phyloP scores from a whole-genome alignment of 2,329 filamentous ascomycete genomes.

The Colletotrichum orchidophilum region DNA sequence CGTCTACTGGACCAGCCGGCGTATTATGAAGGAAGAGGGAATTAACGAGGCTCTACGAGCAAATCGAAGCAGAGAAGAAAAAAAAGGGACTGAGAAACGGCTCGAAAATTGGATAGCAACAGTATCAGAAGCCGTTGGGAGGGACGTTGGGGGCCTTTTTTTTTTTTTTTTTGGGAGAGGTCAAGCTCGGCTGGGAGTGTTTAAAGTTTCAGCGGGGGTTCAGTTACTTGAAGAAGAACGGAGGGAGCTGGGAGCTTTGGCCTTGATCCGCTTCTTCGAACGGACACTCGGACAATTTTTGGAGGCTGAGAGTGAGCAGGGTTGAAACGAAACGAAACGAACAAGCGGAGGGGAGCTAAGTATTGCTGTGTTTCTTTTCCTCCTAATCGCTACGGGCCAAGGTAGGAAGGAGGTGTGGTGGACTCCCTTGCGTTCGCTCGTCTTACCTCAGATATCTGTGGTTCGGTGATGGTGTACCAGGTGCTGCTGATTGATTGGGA shows the following conservation, averaged over 20 bases:
- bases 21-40: not conserved
- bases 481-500: not conserved
- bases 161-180: not conserved
- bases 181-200: not conserved
- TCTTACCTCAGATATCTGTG: not conserved
- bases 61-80: not conserved
- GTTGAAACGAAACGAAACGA: slow-evolving; percentile 12
- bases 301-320: not conserved
- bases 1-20: not conserved
- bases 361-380: not conserved
- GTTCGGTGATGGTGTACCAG: not conserved
- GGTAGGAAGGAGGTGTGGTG: not conserved
- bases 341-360: not conserved
- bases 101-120: not conserved
- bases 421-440: not conserved
- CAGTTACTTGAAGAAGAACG: not conserved
- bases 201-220: not conserved
- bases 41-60: not conserved
- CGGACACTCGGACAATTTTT: not conserved
- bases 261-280: not conserved
- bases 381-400: not conserved
- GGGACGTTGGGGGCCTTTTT: not conserved
- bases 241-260: not conserved
- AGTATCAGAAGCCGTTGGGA: not conserved
- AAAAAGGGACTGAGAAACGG: not conserved